Evolutionary conservation across 1,284 basidiomycete genomes (phyloP).

Genomic region (Apiotrichum montevideense): DNA sequence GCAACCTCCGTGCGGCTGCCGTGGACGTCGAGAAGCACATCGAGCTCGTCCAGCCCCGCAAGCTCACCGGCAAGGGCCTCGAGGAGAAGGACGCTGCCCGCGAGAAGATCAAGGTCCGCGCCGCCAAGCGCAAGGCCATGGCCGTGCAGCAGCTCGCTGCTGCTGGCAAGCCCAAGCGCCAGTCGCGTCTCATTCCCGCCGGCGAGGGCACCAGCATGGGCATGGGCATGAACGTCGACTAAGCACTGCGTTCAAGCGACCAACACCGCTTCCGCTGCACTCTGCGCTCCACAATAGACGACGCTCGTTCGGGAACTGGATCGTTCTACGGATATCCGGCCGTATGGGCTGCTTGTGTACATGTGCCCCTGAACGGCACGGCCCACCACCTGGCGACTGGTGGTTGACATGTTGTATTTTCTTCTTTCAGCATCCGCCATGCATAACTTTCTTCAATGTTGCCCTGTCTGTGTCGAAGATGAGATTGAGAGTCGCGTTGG

Average conservation of each 20-base stretch:
- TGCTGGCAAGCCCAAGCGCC: constrained; percentile 51
- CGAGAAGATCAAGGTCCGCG: constrained; percentile 73
- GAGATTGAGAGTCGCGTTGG: too few relatives aligned
- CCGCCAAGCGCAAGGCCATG: constrained; percentile 54
- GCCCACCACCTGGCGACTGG: too few relatives aligned
- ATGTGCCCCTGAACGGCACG: too few relatives aligned
- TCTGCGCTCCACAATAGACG: too few relatives aligned
- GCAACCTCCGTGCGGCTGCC: constrained; percentile 42
- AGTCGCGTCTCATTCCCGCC: constrained; percentile 60
- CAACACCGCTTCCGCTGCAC: too few relatives aligned
- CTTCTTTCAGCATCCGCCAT: too few relatives aligned
- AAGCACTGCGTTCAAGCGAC: background rate
- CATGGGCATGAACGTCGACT: constrained; percentile 41
- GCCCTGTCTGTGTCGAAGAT: too few relatives aligned
- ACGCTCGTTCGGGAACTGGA: too few relatives aligned
- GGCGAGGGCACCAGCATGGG: constrained; percentile 37
- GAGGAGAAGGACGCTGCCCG: constrained; percentile 48
- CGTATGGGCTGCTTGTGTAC: too few relatives aligned
- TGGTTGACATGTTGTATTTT: too few relatives aligned
- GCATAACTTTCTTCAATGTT: too few relatives aligned
- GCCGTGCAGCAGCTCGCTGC: constrained; percentile 32
- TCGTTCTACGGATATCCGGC: too few relatives aligned
- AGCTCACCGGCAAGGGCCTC: constrained; percentile 38
- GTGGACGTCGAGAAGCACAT: constrained; percentile 54
- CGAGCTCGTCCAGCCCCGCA: constrained; percentile 64